Evolutionary conservation across 2,329 filamentous ascomycete species (phyloP), one percentile per base, ranked within the genome.

Genomic region (Neofusicoccum kwambonambiense): DNA sequence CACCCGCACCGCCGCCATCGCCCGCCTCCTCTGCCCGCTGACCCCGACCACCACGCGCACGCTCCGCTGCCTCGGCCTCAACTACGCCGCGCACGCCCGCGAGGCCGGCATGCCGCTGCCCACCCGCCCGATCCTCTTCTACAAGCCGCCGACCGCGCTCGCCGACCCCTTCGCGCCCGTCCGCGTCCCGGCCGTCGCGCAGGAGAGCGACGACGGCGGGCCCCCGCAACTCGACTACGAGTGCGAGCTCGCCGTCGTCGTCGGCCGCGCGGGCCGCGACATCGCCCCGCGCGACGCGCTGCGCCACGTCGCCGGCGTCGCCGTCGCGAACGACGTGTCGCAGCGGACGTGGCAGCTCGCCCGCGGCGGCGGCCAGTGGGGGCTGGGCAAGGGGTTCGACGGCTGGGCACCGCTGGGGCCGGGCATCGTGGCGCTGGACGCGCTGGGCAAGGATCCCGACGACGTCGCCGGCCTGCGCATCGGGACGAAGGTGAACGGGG

Each of bases 191-290:
- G 71, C 77, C 2, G 79, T 90, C 66, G 90, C 89, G 0, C 90
- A 92, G 76, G 82, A 51, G 13, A 51, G 19, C 27, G 27, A 35
- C 47, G 12, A 15, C 19, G 45, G 45, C 19, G 22, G 88, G 67
- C 82, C 81, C 54, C 79, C 80, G n/a, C 87, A 88, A 0, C 78
- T 92, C 17, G 91, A 93, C 77, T 93, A 93, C 76, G 91, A 94
- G 78, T 91, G 89, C 74, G 91, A 94, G 78, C 83, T 94, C 6
- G 89, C 92, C 13, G 82, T 87, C 42, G 81, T 93, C 8, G 91
- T 93, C 67, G 89, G 89, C 27, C 89, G 88, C 75, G 79, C 84
- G 66, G 89, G 87, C 66, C 77, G 80, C 49, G 83, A 92, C 72
- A 87, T 93, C 12, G 11, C 34, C 4, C 52, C 52, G 4, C 5